A percentile compares a stretch with the other conserved stretches of the same genome.
Conservation (phyloP, 2,329 filamentous ascomycete species). For the Tolypocladium ovalisporum region DNA sequence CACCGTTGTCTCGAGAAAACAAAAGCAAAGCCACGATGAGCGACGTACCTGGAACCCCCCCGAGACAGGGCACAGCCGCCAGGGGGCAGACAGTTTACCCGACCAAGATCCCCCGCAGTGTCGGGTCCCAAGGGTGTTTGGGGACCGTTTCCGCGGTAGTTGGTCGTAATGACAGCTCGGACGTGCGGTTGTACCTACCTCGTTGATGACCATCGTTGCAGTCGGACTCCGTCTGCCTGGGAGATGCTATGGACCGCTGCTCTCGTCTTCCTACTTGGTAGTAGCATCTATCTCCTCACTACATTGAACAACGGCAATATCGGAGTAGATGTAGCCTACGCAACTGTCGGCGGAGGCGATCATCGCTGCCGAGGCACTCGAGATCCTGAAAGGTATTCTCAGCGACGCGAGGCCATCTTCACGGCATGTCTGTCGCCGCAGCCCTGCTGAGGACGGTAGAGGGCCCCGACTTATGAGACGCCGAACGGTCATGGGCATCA, state of each 20-base stretch:
- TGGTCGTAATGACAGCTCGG: not conserved
- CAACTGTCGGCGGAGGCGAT: not conserved
- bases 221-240: not conserved
- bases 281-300: not conserved
- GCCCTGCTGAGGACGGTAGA: not conserved
- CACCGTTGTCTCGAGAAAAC: conserved; percentile 11
- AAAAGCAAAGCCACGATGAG: conserved; percentile 2
- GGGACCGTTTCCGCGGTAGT: not conserved
- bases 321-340: not conserved
- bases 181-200: not conserved
- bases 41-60: not conserved
- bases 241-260: no score
- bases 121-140: not conserved
- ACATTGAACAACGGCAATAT: not conserved
- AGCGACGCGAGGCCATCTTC: not conserved
- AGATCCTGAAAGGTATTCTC: not conserved
- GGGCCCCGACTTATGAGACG: not conserved
- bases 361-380: not conserved
- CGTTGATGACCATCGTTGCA: not conserved
- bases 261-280: not conserved
- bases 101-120: conserved; percentile 1
- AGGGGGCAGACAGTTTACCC: not conserved
- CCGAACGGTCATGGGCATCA: not conserved
- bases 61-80: not conserved
- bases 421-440: not conserved